phyloP scores from a whole-genome alignment of 1,139 yeast genomes.

The Yamadazyma atlantica region DNA sequence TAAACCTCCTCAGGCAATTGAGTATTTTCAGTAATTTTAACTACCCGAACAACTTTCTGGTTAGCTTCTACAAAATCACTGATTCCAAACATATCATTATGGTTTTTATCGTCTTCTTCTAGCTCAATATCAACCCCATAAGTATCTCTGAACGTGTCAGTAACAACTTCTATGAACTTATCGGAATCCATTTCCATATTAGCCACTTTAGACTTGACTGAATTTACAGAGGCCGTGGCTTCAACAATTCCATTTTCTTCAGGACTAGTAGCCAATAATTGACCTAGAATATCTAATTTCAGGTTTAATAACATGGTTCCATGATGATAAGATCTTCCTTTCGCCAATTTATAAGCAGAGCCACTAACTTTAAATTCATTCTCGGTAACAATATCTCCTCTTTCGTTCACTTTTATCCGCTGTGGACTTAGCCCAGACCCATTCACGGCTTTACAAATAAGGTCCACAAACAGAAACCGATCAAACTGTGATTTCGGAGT shows the following conservation, averaged over 20 bases:
- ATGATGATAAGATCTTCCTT: constrained; percentile 87
- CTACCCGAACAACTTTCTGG: constrained; percentile 13
- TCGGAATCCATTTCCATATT: constrained; percentile 54
- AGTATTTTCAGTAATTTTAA: constrained; percentile 26
- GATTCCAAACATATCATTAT: constrained; percentile 36
- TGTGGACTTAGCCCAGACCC: constrained; percentile 13
- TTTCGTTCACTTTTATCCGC: constrained; percentile 49
- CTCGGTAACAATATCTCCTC: constrained; percentile 74
- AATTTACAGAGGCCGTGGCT: constrained; percentile 63
- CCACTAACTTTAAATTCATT: constrained; percentile 70
- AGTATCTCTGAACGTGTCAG: constrained; percentile 40
- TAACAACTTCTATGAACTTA: constrained; percentile 49
- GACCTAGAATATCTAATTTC: constrained; percentile 54
- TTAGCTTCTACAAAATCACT: constrained; percentile 28
- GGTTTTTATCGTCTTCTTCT: constrained; percentile 12
- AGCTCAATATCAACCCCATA: constrained; percentile 25
- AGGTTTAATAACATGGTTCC: constrained; percentile 90
- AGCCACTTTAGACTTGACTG: constrained; percentile 75
- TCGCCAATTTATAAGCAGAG: constrained; percentile 83
- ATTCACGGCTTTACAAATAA: constrained; percentile 55
- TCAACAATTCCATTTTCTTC: constrained; percentile 46
- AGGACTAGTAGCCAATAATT: constrained; percentile 44
- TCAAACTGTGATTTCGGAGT: constrained; percentile 67
- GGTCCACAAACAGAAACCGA: constrained; percentile 58
- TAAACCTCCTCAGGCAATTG: constrained; percentile 49